These are phyloP conservation scores for Lentinus brumalis DNA, from an alignment of 768 basidiomycete species.

Conservation along the genomic window DNA sequence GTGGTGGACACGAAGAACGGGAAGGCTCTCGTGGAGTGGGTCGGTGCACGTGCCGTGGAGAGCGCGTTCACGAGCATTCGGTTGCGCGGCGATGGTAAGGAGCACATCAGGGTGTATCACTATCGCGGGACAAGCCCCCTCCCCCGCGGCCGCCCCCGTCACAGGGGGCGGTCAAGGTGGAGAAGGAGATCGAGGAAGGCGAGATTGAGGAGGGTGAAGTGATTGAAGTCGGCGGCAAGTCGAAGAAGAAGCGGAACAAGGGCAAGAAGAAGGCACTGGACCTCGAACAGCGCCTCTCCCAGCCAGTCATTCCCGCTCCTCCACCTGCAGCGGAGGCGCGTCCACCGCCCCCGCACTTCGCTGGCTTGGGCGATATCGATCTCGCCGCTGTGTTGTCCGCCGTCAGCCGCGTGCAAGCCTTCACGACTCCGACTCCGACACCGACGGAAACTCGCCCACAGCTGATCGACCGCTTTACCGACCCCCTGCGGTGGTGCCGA, in stretches of 20 bases:
- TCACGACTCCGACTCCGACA: not conserved
- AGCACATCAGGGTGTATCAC: constrained; percentile 32
- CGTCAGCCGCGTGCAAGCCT: not conserved
- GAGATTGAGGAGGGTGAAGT: constrained; percentile 31
- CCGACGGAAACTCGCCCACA: not conserved
- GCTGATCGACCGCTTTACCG: constrained; percentile 11
- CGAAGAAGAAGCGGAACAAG: constrained; percentile 22
- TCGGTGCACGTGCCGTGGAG: constrained; percentile 13
- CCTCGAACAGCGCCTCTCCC: constrained; percentile 5
- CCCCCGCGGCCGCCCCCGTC: not conserved
- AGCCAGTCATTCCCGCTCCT: not conserved
- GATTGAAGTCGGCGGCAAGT: constrained; percentile 1
- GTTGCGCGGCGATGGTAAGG: constrained; percentile 26
- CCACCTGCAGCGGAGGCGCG: not conserved
- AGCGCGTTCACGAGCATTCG: constrained; percentile 25
- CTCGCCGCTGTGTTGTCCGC: not conserved
- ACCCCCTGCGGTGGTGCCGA: not conserved
- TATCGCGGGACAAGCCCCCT: constrained; percentile 16
- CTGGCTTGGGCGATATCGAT: not conserved
- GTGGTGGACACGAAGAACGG: constrained; percentile 23
- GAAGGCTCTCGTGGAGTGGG: constrained; percentile 31
- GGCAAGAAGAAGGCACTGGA: constrained; percentile 16
- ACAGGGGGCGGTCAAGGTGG: not conserved
- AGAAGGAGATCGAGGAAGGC: constrained; percentile 29
- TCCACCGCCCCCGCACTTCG: not conserved